Conservation (phyloP, 2,329 filamentous ascomycete genomes). For the Ceratocystis colombiana region DNA sequence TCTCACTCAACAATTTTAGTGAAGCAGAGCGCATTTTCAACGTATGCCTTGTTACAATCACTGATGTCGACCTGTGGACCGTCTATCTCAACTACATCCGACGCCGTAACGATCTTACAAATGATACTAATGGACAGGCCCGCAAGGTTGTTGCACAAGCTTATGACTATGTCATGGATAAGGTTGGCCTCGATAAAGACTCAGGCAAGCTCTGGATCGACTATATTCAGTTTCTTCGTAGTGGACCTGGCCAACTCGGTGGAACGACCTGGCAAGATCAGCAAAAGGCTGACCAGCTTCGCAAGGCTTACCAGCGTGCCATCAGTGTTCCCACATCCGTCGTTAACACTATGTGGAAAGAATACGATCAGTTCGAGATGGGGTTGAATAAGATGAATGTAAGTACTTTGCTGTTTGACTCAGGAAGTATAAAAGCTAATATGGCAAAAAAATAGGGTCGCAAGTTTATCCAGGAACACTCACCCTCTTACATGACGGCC, state of each 20-base stretch:
- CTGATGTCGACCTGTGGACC: slow-evolving; percentile 81
- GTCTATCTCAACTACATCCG: slow-evolving; percentile 93
- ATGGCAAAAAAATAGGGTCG: slow-evolving; percentile 52
- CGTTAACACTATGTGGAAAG: slow-evolving; percentile 83
- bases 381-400: slow-evolving; percentile 84
- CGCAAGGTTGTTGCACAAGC: slow-evolving; percentile 72
- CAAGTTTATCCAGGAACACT: slow-evolving; percentile 88
- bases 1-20: slow-evolving; percentile 71
- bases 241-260: slow-evolving; percentile 72
- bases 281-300: slow-evolving; percentile 91
- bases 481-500: slow-evolving; percentile 90
- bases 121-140: slow-evolving; percentile 65
- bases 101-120: slow-evolving; percentile 71
- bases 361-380: slow-evolving; percentile 96
- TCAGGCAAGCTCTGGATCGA: slow-evolving; percentile 86
- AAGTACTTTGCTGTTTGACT: slow-evolving; percentile 31
- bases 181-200: slow-evolving; percentile 84
- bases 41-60: slow-evolving; percentile 64
- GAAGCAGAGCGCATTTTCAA: slow-evolving; percentile 76
- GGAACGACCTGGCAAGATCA: slow-evolving; percentile 90
- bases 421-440: neutral
- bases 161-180: slow-evolving; percentile 85
- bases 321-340: slow-evolving; percentile 77
- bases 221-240: slow-evolving; percentile 87
- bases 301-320: slow-evolving; percentile 85